A percentile compares a stretch with the other conserved stretches of the same genome.
phyloP scores from a whole-genome alignment of 129 eudicot species.

The Helichrysum umbraculigerum region DNA sequence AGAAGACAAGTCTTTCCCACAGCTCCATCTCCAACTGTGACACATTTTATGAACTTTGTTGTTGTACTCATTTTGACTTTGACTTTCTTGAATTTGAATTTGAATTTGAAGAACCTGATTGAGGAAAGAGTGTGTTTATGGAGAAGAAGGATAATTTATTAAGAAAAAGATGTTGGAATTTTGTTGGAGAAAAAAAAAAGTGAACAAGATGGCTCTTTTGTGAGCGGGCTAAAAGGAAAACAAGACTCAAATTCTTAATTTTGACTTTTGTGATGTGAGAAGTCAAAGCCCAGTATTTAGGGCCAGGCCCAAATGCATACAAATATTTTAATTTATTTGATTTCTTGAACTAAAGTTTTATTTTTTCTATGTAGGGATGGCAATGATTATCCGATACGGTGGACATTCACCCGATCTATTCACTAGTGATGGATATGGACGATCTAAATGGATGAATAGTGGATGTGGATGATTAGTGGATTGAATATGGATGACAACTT shows the following conservation, averaged over 20 bases:
- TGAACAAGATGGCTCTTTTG: slow-evolving; percentile 37
- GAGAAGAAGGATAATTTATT: slow-evolving; percentile 9
- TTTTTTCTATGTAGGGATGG: too few relatives aligned
- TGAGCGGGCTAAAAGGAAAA: slow-evolving; percentile 44
- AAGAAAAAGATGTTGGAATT: slow-evolving; percentile 25
- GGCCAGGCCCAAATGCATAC: slow-evolving; percentile 11
- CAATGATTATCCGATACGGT: too few relatives aligned
- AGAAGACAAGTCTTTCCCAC: slow-evolving; percentile 84
- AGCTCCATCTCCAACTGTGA: slow-evolving; percentile 86
- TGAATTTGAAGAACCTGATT: slow-evolving; percentile 18
- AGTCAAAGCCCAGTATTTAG: slow-evolving; percentile 4
- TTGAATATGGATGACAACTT: too few relatives aligned
- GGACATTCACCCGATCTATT: too few relatives aligned
- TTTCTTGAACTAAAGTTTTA: too few relatives aligned
- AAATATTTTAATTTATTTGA: background rate
- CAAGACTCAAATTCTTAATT: slow-evolving; percentile 9
- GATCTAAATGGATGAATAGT: too few relatives aligned
- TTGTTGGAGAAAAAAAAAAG: slow-evolving; percentile 37
- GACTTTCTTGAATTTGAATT: slow-evolving; percentile 23
- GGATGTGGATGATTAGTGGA: too few relatives aligned
- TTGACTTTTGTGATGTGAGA: slow-evolving; percentile 13
- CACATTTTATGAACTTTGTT: slow-evolving; percentile 77
- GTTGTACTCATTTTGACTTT: slow-evolving; percentile 42
- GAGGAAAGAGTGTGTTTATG: slow-evolving; percentile 10
- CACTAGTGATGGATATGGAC: too few relatives aligned